Conservation (phyloP, 305 asterid genomes). For the Nicotiana rustica region DNA sequence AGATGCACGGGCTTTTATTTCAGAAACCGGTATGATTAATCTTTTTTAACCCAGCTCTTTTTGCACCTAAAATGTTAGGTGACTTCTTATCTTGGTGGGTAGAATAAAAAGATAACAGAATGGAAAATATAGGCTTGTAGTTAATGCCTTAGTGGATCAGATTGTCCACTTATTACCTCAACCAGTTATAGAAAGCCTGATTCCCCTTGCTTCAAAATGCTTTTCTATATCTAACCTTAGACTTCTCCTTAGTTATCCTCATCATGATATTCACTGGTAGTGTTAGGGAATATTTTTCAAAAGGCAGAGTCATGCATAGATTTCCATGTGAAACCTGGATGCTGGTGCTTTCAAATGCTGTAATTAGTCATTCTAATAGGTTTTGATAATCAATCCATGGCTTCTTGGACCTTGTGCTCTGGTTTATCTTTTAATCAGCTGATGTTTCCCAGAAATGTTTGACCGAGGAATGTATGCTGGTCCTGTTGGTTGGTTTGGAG, state of each 20-base stretch:
- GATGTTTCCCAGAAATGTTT: conserved; percentile 69
- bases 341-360: conserved; percentile 15
- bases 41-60: conserved; percentile 17
- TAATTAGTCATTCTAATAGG: background rate
- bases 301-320: too few species aligned
- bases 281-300: too few species aligned
- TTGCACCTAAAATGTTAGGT: conserved; percentile 31
- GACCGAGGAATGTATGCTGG: conserved; percentile 99
- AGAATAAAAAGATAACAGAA: background rate
- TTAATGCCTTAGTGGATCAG: background rate
- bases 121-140: conserved; percentile 15
- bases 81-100: conserved; percentile 11
- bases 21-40: conserved; percentile 68
- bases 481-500: conserved; percentile 98
- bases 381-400: conserved; percentile 1
- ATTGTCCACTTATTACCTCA: background rate
- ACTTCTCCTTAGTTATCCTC: background rate
- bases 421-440: conserved; percentile 26
- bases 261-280: too few species aligned
- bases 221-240: background rate
- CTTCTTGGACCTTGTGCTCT: conserved; percentile 25
- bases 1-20: conserved; percentile 83
- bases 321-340: background rate
- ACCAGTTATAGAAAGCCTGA: conserved; percentile 6
- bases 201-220: conserved; percentile 9